Evolutionary conservation across 768 basidiomycete genomes (phyloP).

Genomic region (Hygrocybe coccinea): DNA sequence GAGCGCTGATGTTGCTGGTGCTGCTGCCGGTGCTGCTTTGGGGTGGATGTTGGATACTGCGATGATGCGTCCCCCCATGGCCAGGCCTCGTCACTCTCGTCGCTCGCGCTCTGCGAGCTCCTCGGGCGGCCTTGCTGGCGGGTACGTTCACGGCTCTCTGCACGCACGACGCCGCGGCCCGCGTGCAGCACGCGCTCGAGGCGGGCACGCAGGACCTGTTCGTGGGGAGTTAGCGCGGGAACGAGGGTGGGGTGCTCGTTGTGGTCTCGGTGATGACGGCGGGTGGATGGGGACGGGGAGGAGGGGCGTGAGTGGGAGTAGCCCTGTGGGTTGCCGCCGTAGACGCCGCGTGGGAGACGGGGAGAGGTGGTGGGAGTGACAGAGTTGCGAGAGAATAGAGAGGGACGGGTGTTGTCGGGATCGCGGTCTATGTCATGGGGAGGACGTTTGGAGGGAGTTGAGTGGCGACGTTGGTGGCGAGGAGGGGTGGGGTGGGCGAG

Average conservation of each 20-base stretch:
- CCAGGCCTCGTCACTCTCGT: neutral
- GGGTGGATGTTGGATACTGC: neutral
- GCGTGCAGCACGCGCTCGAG: constrained; percentile 45
- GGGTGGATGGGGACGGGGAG: neutral
- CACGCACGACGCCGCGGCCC: neutral
- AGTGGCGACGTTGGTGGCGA: constrained; percentile 1
- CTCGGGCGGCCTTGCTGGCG: neutral
- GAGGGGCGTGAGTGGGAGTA: constrained; percentile 3
- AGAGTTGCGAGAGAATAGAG: constrained; percentile 18
- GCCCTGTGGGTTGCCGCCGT: constrained; percentile 11
- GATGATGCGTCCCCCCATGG: neutral
- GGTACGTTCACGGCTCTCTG: neutral
- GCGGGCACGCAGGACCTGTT: constrained; percentile 48
- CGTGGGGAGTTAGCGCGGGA: constrained; percentile 41
- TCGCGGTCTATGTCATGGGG: neutral
- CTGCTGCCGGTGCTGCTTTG: neutral
- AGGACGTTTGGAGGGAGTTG: neutral
- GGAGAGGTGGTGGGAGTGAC: constrained; percentile 23
- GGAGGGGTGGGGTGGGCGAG: constrained; percentile 16
- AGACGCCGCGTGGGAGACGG: constrained; percentile 20
- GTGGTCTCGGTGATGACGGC: constrained; percentile 15
- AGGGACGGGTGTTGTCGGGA: constrained; percentile 1
- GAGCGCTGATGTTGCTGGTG: neutral
- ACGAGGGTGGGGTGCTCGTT: constrained; percentile 8
- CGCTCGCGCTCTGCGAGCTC: neutral